These are phyloP conservation scores for Exophiala sp. DNA, from an alignment of 2,329 filamentous ascomycete species.

Conservation along the genomic window DNA sequence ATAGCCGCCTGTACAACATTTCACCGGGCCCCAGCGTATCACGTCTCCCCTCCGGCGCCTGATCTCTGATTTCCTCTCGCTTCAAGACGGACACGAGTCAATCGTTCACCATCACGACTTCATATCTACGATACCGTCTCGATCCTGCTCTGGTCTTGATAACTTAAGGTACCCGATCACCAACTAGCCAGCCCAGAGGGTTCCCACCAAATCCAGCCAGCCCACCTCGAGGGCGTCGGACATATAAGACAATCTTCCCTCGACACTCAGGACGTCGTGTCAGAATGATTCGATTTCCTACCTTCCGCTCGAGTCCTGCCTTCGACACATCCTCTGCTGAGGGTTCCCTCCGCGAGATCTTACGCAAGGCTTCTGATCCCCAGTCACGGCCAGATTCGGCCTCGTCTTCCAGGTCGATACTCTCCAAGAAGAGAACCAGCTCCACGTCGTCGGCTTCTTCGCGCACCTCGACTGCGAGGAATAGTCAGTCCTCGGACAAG, in stretches of 20 bases:
- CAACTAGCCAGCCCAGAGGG: too few species aligned
- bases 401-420: not conserved
- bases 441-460: not conserved
- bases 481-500: not conserved
- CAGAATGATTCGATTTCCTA: constrained; percentile 21
- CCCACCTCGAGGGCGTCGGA: not conserved
- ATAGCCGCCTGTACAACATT: too few species aligned
- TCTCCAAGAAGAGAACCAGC: not conserved
- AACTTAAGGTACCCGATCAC: too few species aligned
- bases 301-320: constrained; percentile 11
- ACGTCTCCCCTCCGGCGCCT: too few species aligned
- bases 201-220: not conserved
- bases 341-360: constrained; percentile 15
- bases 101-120: too few species aligned
- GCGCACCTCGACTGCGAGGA: constrained; percentile 1
- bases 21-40: too few species aligned
- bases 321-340: constrained; percentile 9
- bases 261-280: not conserved
- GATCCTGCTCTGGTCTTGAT: too few species aligned
- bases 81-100: too few species aligned
- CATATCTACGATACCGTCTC: too few species aligned
- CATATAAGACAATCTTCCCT: not conserved
- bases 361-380: constrained; percentile 11
- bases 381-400: not conserved
- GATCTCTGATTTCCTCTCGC: too few species aligned